Evolutionary conservation across 495 filamentous ascomycete genomes (phyloP).

Genomic region (Apiosordaria backusii): DNA sequence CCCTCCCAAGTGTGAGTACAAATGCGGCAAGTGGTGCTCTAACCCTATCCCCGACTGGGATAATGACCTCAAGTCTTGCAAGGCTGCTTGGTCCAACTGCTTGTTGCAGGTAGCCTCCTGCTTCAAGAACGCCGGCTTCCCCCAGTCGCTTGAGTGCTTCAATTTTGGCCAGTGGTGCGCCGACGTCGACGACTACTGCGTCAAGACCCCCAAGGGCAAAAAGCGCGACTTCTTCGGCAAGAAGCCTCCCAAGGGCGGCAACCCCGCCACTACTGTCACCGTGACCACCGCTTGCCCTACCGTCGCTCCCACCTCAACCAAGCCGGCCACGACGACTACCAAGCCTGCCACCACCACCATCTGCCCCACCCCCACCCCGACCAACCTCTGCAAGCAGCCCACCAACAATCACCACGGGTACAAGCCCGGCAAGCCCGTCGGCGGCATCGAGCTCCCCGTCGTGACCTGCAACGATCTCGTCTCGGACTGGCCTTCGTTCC

Average conservation of each 20-base stretch:
- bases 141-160: slow-evolving; percentile 44
- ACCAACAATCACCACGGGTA: slow-evolving; percentile 37
- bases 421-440: slow-evolving; percentile 43
- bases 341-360: slow-evolving; percentile 26
- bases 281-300: slow-evolving; percentile 35
- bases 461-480: slow-evolving; percentile 50
- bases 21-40: slow-evolving; percentile 51
- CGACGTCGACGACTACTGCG: slow-evolving; percentile 39
- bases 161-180: slow-evolving; percentile 44
- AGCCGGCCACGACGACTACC: slow-evolving; percentile 19
- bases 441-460: slow-evolving; percentile 43
- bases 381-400: slow-evolving; percentile 46
- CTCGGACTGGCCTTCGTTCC: slow-evolving; percentile 33
- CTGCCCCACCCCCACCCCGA: slow-evolving; percentile 41
- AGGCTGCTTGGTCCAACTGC: slow-evolving; percentile 37
- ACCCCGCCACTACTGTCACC: slow-evolving; percentile 25
- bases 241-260: slow-evolving; percentile 35
- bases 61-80: slow-evolving; percentile 35
- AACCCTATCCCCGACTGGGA: slow-evolving; percentile 43
- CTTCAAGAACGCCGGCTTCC: slow-evolving; percentile 47
- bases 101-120: slow-evolving; percentile 44
- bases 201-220: slow-evolving; percentile 18
- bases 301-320: slow-evolving; percentile 34
- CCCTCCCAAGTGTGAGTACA: slow-evolving; percentile 47
- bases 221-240: slow-evolving; percentile 37